phyloP scores from a whole-genome alignment of 208 protist species.

The Zelonia costaricensis region DNA sequence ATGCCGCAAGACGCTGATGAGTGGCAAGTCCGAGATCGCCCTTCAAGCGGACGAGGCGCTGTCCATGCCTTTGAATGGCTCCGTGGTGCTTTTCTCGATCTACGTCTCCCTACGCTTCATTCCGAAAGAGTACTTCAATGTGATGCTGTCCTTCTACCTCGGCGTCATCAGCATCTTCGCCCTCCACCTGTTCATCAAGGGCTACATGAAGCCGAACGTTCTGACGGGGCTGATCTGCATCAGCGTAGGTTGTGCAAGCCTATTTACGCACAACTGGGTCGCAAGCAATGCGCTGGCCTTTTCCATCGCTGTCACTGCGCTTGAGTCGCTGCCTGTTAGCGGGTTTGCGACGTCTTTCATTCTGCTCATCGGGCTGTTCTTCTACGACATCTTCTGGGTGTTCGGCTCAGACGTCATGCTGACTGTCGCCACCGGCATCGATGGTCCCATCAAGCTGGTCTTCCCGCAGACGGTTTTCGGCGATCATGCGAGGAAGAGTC shows the following conservation, averaged over 20 bases:
- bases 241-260: conserved; percentile 55
- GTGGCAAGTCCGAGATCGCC: conserved; percentile 28
- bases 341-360: conserved; percentile 73
- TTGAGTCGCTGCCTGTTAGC: conserved; percentile 56
- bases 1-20: conserved; percentile 41
- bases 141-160: conserved; percentile 73
- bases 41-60: conserved; percentile 60
- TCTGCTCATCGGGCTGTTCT: conserved; percentile 92
- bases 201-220: conserved; percentile 58
- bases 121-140: conserved; percentile 76
- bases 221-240: conserved; percentile 70
- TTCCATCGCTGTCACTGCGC: conserved; percentile 76
- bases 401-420: conserved; percentile 98
- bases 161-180: conserved; percentile 66
- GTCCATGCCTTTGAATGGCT: conserved; percentile 78
- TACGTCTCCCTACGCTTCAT: conserved; percentile 84
- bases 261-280: conserved; percentile 91
- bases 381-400: conserved; percentile 99
- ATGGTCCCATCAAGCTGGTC: conserved; percentile 96
- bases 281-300: conserved; percentile 95
- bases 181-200: conserved; percentile 59
- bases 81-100: conserved; percentile 69
- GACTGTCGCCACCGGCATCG: conserved; percentile 93
- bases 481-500: conserved; percentile 70
- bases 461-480: conserved; percentile 91